A percentile compares a stretch with the other conserved stretches of the same genome.
phyloP scores from a whole-genome alignment of 2,329 filamentous ascomycete species.

The Calonectria pteridis region DNA sequence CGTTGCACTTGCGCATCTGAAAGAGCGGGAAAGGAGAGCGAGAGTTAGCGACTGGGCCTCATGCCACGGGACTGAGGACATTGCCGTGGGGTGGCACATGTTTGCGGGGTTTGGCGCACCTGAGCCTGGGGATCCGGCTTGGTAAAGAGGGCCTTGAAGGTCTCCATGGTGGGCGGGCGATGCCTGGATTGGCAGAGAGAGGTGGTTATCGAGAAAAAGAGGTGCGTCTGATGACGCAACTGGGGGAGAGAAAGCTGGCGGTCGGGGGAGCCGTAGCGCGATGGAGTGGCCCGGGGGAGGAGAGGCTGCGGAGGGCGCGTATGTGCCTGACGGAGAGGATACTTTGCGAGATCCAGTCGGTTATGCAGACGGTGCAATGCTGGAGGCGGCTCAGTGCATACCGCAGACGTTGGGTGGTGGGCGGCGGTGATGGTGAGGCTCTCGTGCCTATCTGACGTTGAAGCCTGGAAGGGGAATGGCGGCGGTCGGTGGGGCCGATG shows the following conservation, averaged over 20 bases:
- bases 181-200: slow-evolving; percentile 3
- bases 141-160: slow-evolving; percentile 86
- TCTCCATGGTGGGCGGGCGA: slow-evolving; percentile 76
- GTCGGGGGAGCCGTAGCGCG: slow-evolving; percentile 1
- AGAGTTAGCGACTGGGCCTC: slow-evolving; percentile 11
- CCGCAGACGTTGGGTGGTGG: slow-evolving; percentile 35
- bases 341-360: not conserved
- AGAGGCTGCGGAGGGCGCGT: not conserved
- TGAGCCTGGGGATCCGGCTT: slow-evolving; percentile 94
- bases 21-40: slow-evolving; percentile 2
- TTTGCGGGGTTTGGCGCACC: slow-evolving; percentile 63
- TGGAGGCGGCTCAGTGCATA: slow-evolving; percentile 16
- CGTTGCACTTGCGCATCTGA: slow-evolving; percentile 95
- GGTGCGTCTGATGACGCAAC: slow-evolving; percentile 44
- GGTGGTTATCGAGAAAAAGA: slow-evolving; percentile 16
- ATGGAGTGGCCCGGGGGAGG: not conserved
- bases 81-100: not conserved
- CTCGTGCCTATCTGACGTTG: slow-evolving; percentile 8
- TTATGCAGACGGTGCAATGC: slow-evolving; percentile 4
- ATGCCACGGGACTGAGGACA: not conserved
- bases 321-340: not conserved
- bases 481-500: slow-evolving; percentile 19
- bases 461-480: slow-evolving; percentile 8
- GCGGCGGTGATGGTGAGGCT: slow-evolving; percentile 44
- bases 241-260: slow-evolving; percentile 24